Evolutionary conservation across 495 filamentous ascomycete species (phyloP).

Genomic region (Penicillium cataractarum): DNA sequence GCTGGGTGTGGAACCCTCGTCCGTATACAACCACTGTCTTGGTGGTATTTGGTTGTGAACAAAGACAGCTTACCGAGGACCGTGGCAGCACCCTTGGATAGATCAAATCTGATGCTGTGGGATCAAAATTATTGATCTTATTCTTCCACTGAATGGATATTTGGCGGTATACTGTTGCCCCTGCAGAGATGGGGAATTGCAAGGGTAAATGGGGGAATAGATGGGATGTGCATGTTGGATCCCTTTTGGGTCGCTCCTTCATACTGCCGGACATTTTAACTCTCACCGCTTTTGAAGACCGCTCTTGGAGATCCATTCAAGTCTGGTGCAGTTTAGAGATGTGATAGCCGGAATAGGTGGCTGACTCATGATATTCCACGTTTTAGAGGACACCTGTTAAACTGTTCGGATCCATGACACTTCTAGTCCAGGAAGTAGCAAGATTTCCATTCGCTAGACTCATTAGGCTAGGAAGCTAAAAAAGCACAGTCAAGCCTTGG

Average conservation of each 20-base stretch:
- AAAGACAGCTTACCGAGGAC: not conserved
- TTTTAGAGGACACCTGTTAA: constrained; percentile 6
- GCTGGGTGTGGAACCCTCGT: constrained; percentile 1
- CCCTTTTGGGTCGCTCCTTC: constrained; percentile 27
- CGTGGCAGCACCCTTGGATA: not conserved
- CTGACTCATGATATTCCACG: constrained; percentile 12
- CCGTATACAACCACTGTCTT: constrained; percentile 16
- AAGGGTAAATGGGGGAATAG: constrained; percentile 19
- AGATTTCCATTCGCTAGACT: not conserved
- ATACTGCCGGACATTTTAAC: constrained; percentile 26
- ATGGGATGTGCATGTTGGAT: constrained; percentile 33
- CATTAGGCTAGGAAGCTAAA: not conserved
- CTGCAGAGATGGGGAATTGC: not conserved
- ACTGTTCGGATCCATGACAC: not conserved
- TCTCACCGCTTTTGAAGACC: constrained; percentile 15
- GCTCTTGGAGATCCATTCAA: constrained; percentile 4
- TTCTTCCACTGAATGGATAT: not conserved
- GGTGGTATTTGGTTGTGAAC: constrained; percentile 14
- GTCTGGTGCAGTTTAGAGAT: constrained; percentile 3
- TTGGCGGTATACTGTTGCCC: not conserved
- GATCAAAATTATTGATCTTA: not conserved
- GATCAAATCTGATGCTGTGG: not conserved
- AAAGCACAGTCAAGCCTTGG: not conserved
- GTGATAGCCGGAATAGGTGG: not conserved
- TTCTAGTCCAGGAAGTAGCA: not conserved